These are phyloP conservation scores for Fusarium xyrophilum DNA, from an alignment of 2,329 filamentous ascomycete genomes.

Conservation along the genomic window DNA sequence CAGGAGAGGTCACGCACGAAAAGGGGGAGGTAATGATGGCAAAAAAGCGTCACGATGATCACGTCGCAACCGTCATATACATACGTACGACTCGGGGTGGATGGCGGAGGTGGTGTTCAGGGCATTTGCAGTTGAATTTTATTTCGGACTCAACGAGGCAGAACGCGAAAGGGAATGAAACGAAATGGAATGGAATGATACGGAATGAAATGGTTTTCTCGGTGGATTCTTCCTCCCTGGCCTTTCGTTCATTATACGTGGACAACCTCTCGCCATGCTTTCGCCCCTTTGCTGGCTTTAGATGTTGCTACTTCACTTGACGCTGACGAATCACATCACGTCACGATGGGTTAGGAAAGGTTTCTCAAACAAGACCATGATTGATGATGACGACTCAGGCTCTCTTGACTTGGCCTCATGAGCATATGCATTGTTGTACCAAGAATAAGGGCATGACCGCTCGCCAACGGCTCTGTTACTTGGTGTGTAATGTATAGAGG, in stretches of 20 bases:
- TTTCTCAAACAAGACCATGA: slow-evolving; percentile 30
- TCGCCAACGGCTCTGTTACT: slow-evolving; percentile 14
- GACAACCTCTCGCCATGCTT: slow-evolving; percentile 32
- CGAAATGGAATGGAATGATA: slow-evolving; percentile 3
- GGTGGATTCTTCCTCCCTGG: slow-evolving; percentile 25
- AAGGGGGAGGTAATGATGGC: slow-evolving; percentile 30
- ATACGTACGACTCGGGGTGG: slow-evolving; percentile 22
- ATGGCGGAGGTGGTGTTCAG: slow-evolving; percentile 27
- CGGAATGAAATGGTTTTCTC: slow-evolving; percentile 2
- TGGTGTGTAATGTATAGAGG: slow-evolving; percentile 24
- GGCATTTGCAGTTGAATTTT: slow-evolving; percentile 26
- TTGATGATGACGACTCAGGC: slow-evolving; percentile 27
- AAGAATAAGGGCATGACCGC: slow-evolving; percentile 10
- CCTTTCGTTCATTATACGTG: slow-evolving; percentile 14
- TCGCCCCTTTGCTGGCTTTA: slow-evolving; percentile 31
- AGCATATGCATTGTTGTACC: slow-evolving; percentile 22
- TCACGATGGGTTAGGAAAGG: slow-evolving; percentile 18
- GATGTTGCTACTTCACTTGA: slow-evolving; percentile 22
- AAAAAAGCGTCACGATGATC: slow-evolving; percentile 12
- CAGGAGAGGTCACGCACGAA: slow-evolving; percentile 9
- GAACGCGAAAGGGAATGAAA: slow-evolving; percentile 22
- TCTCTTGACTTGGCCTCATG: slow-evolving; percentile 9
- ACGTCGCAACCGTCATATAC: slow-evolving; percentile 24
- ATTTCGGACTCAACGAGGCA: slow-evolving; percentile 27
- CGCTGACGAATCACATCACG: slow-evolving; percentile 11